A percentile compares a stretch with the other conserved stretches of the same genome.
phyloP scores from a whole-genome alignment of 2,329 filamentous ascomycete species.

The Scedosporium apiospermum region DNA sequence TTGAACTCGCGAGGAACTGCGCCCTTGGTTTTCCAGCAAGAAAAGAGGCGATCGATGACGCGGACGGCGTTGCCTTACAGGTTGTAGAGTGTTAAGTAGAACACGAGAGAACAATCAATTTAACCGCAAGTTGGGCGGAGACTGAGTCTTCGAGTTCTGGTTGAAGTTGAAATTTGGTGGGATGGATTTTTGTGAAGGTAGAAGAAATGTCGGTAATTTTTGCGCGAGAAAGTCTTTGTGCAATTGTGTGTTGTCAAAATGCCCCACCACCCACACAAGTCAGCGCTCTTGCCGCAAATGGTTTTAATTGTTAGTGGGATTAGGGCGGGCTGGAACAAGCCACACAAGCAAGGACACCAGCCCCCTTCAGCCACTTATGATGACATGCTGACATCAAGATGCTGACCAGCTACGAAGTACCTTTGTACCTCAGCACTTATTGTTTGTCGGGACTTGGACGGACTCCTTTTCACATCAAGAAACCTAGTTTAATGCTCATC shows the following conservation, averaged over 20 bases:
- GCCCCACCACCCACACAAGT: neutral
- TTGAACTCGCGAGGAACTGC: neutral
- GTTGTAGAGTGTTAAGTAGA: conserved; percentile 28
- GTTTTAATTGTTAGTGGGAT: neutral
- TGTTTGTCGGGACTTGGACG: too few relatives aligned
- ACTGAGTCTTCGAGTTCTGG: conserved; percentile 96
- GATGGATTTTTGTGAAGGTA: neutral
- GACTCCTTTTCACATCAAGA: too few relatives aligned
- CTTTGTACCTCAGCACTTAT: too few relatives aligned
- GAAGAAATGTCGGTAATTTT: conserved; percentile 4
- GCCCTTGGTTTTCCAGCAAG: neutral
- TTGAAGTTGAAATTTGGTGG: conserved; percentile 4
- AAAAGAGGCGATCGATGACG: neutral
- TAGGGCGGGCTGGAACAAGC: neutral
- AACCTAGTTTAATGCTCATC: too few relatives aligned
- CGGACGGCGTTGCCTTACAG: neutral
- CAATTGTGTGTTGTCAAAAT: conserved; percentile 7
- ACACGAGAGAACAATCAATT: conserved; percentile 99
- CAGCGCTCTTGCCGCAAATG: neutral
- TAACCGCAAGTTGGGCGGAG: conserved; percentile 97
- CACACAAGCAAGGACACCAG: neutral
- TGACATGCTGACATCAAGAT: too few relatives aligned
- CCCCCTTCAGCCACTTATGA: too few relatives aligned
- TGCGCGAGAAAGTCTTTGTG: conserved; percentile 3
- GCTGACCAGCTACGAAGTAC: too few relatives aligned